Base-by-base conservation (phyloP, 2,329 filamentous ascomycete species). In the Shiraia sp. region DNA sequence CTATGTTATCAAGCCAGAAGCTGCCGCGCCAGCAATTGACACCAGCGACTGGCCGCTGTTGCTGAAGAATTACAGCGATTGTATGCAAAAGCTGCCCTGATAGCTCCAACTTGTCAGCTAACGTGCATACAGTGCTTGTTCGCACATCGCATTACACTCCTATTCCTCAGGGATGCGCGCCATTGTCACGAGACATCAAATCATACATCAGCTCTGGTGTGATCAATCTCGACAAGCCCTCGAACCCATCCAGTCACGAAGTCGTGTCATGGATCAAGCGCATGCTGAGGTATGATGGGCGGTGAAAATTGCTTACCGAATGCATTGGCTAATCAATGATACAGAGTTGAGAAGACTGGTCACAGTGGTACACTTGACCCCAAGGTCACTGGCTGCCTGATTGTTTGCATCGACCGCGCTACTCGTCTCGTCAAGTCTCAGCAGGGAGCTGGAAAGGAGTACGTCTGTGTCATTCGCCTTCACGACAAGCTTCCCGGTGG, bases 231-330 rank as follows among this genome's bases (percentile, higher is more conserved):
- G 89, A 95, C 77, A 95, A 95, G 79, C 93, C 92, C 43, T 95
- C 91, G 38, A 99, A 99, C 78, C 92, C 92, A 40, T 96, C 91
- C 57, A 93, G 87, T 66, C 93, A 99, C 81, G 93, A 99, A 79
- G 93, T 99, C 56, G 93, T 99, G 67, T 92, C 93, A 57, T 99
- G 93, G 93, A 88, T 97, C 61, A 99, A 99, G 86, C 86, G 92
- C 63, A 97, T 97, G 65, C 80, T 99, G 42, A 86, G 87, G 87
- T 90, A 82, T 53, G 47, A 32, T 27, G 12, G 16, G 23, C 15
- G 10, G 27, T 30, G 14, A 27, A 22, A 29, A 30, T 28, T n/a
- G 5, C 13, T 35, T 28, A 6, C n/a, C 16, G 28, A 30, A 13
- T 8, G 16, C 5, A 13, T 28, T 13, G 22, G 40, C 56, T 65